Conservation (phyloP, 768 basidiomycete genomes). For the Pleurotus salmoneostramineus region DNA sequence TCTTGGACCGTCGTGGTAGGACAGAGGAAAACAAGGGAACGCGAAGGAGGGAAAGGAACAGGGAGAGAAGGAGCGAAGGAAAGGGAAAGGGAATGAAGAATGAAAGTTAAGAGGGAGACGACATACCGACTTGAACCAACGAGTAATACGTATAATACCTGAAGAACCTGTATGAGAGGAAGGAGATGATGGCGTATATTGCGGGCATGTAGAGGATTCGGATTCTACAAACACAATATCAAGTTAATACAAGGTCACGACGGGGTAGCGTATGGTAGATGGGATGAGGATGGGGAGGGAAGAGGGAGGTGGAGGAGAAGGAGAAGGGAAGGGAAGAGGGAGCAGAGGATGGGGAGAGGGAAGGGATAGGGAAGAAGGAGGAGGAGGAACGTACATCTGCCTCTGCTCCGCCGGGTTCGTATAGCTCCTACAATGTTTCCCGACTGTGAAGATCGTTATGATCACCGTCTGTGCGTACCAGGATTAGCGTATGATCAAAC, state of each 20-base stretch:
- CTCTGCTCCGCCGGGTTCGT: conserved; percentile 70
- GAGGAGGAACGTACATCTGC: conserved; percentile 52
- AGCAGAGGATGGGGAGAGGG: not conserved
- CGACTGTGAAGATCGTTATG: conserved; percentile 52
- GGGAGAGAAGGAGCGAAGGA: not conserved
- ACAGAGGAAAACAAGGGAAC: no score
- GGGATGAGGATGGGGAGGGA: no score
- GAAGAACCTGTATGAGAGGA: not conserved
- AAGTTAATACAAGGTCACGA: not conserved
- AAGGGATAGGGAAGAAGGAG: not conserved
- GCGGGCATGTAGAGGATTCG: not conserved
- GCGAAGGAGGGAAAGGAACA: not conserved
- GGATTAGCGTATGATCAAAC: no score
- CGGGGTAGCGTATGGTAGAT: no score
- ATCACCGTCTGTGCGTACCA: conserved; percentile 45
- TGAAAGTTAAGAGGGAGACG: not conserved
- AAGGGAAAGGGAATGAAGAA: not conserved
- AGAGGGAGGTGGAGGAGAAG: no score
- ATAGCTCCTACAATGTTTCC: conserved; percentile 72
- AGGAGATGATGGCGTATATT: not conserved
- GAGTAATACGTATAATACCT: not conserved
- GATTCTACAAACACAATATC: not conserved
- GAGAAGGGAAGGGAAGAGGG: not conserved
- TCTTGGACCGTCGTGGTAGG: no score
- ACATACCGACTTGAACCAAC: not conserved